Base-by-base conservation (phyloP, 441 rosid species). In the Kokia cookei region DNA sequence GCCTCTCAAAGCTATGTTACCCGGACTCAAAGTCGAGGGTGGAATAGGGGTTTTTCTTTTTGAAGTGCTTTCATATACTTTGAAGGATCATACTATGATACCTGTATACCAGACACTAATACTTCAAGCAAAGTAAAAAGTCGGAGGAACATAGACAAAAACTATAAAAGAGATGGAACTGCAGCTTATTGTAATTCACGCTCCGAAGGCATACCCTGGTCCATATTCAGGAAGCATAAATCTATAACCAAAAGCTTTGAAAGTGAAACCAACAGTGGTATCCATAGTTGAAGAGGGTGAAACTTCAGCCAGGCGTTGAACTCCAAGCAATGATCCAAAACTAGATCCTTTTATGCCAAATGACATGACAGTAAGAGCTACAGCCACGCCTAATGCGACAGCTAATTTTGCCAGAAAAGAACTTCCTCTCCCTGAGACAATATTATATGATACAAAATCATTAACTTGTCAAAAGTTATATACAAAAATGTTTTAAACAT, bases 181-280 rank as follows among this genome's bases (percentile, higher is more conserved):
- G 50, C 43, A 14, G 24, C 37, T 24, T 22, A 5, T 22, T 55
- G 3, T 47, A 26, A 58, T 15, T 27, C 12, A 55, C 48, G 50
- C 79, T 51, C 47, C 27, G 29, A 22, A 59, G 53, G 60, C 74
- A 68, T 81, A 90, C 94, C 96, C 97, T 0, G 94, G 97, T 59
- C 96, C 96, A 78, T 82, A 80, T 66, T 84, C 85, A 62, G 96
- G 94, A 78, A 93, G 88, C 48, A 89, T 71, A 72, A 93, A 85
- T 73, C 79, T 87, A 72, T 87, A 88, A 62, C 96, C 91, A 75
- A 94, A 92, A 43, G 87, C 92, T 73, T 86, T 87, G 73, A 94
- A 92, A 35, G 82, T 82, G 72, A 90, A 94, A 61, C 96, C 92
- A 73, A 48, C 74, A 60, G 88, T 79, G 65, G 84, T 35, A 71